phyloP scores from a whole-genome alignment of 257 asterid genomes.

The Mentha longifolia region DNA sequence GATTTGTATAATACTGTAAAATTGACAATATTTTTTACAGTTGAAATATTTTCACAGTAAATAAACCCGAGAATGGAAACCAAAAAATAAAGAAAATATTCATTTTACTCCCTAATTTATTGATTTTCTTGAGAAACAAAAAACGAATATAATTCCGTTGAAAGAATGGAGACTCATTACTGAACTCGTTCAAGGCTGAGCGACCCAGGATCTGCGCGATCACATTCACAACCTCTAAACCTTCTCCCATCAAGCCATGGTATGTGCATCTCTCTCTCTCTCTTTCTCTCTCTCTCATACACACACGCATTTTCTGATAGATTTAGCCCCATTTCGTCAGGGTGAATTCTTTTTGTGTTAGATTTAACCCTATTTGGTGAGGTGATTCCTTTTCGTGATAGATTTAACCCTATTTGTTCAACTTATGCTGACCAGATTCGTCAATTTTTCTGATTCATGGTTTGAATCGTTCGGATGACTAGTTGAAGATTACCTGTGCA shows the following conservation, averaged over 20 bases:
- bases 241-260: slow-evolving; percentile 42
- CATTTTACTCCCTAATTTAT: not conserved
- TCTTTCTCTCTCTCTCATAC: not conserved
- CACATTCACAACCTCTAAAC: not conserved
- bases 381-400: too few relatives aligned
- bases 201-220: slow-evolving; percentile 28
- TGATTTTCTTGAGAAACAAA: not conserved
- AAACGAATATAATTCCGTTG: not conserved
- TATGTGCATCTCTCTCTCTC: slow-evolving; percentile 30
- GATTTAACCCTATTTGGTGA: slow-evolving; percentile 13
- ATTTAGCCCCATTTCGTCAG: too few relatives aligned
- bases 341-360: not conserved
- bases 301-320: not conserved
- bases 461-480: slow-evolving; percentile 18
- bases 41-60: too few relatives aligned
- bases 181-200: slow-evolving; percentile 30
- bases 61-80: too few relatives aligned
- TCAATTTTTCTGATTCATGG: not conserved
- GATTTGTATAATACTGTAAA: too few relatives aligned
- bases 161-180: not conserved
- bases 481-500: not conserved
- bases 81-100: too few relatives aligned
- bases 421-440: not conserved
- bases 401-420: not conserved
- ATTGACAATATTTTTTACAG: too few relatives aligned